Percentiles rank a stretch among this genome's conserved stretches.
Evolutionary conservation across 2,329 filamentous ascomycete genomes (phyloP).

Genomic region (Dendrostoma leiphaemia): DNA sequence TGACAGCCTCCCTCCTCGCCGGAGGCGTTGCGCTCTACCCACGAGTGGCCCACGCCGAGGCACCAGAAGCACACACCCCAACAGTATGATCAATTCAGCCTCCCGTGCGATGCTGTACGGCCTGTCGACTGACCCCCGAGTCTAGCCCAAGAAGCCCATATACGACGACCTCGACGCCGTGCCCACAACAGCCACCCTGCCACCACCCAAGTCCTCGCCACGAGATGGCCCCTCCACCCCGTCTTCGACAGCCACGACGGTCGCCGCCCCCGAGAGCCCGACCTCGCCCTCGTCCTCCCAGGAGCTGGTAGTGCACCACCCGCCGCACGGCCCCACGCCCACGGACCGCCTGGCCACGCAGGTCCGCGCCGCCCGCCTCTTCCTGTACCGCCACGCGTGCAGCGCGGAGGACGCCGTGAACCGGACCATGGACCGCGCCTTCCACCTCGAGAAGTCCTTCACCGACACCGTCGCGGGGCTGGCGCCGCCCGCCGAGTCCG

Average conservation of each 20-base stretch:
- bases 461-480: slow-evolving; percentile 86
- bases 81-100: slow-evolving; percentile 1
- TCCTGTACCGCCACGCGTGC: slow-evolving; percentile 73
- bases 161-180: slow-evolving; percentile 67
- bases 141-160: slow-evolving; percentile 65
- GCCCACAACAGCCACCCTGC: slow-evolving; percentile 18
- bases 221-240: slow-evolving; percentile 27
- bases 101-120: too few species aligned
- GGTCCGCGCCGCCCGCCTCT: slow-evolving; percentile 76
- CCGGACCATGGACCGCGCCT: slow-evolving; percentile 72
- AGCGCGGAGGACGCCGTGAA: slow-evolving; percentile 81
- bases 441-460: slow-evolving; percentile 85
- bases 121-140: slow-evolving; percentile 16
- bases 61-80: slow-evolving; percentile 29
- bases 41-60: slow-evolving; percentile 50
- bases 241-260: slow-evolving; percentile 29
- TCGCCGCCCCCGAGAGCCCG: slow-evolving; percentile 28
- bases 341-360: slow-evolving; percentile 86
- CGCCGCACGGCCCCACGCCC: slow-evolving; percentile 62
- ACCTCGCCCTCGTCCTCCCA: slow-evolving; percentile 26
- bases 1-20: slow-evolving; percentile 51
- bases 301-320: slow-evolving; percentile 7
- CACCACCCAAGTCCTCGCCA: slow-evolving; percentile 22
- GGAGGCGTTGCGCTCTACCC: slow-evolving; percentile 48
- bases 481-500: slow-evolving; percentile 79